These are phyloP conservation scores for Geosmithia flava DNA, from an alignment of 2,329 filamentous ascomycete genomes.

Conservation along the genomic window DNA sequence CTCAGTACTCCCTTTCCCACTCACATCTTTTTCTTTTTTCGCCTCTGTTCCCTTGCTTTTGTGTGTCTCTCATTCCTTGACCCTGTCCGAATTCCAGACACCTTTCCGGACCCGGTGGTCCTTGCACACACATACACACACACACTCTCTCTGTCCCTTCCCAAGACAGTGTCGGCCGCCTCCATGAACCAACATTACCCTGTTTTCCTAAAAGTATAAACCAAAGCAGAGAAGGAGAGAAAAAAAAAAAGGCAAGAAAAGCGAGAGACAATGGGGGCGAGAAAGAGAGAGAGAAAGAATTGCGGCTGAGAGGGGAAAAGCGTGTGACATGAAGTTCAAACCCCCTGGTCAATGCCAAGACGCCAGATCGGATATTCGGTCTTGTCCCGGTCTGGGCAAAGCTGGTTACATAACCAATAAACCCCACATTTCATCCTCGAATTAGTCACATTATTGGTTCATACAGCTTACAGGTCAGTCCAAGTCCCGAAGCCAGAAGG, in stretches of 20 bases:
- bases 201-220: neutral
- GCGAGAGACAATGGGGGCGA: neutral
- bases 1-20: neutral
- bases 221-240: too few relatives aligned
- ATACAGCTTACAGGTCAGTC: neutral
- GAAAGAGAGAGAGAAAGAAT: neutral
- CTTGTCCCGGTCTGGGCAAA: slow-evolving; percentile 2
- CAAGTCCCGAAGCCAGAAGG: neutral
- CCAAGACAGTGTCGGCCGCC: neutral
- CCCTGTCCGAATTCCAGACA: neutral
- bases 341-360: neutral
- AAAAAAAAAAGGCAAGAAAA: neutral
- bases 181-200: neutral
- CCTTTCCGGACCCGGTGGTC: neutral
- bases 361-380: slow-evolving; percentile 1
- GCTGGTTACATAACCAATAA: neutral
- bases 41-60: neutral
- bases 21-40: neutral
- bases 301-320: neutral
- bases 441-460: too few relatives aligned
- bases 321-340: neutral
- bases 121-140: too few relatives aligned
- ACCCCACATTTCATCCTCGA: too few relatives aligned
- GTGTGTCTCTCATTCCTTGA: neutral
- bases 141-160: too few relatives aligned